Conservation (phyloP, 164 flowering plant species). For the Stephania cephalantha region DNA sequence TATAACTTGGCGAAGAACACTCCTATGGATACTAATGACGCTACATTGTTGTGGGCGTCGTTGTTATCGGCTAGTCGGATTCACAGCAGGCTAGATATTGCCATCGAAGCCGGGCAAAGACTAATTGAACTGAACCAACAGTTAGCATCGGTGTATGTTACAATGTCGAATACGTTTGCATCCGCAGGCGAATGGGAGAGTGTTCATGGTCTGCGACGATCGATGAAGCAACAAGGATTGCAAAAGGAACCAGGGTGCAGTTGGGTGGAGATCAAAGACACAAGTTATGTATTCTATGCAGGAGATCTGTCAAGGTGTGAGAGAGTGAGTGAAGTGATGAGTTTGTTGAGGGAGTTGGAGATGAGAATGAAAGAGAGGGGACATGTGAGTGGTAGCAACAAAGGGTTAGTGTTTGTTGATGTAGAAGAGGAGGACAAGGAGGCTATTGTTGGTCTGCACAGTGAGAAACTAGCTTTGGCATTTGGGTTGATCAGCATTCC, state of each 20-base stretch:
- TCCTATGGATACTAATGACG: slow-evolving; percentile 20
- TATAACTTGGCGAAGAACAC: slow-evolving; percentile 37
- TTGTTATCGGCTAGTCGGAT: slow-evolving; percentile 54
- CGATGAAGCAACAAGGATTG: slow-evolving; percentile 47
- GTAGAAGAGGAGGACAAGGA: slow-evolving; percentile 62
- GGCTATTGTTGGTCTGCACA: slow-evolving; percentile 43
- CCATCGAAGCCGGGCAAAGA: slow-evolving; percentile 39
- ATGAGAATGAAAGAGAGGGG: slow-evolving; percentile 50
- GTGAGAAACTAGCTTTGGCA: slow-evolving; percentile 64
- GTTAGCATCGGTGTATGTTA: slow-evolving; percentile 44
- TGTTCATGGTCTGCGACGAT: slow-evolving; percentile 24
- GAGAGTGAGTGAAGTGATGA: slow-evolving; percentile 29
- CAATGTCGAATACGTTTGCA: slow-evolving; percentile 54
- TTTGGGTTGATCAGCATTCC: slow-evolving; percentile 53
- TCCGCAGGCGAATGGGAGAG: slow-evolving; percentile 51
- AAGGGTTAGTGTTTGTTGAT: slow-evolving; percentile 44
- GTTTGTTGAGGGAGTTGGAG: slow-evolving; percentile 38
- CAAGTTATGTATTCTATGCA: slow-evolving; percentile 37
- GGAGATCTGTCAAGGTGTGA: slow-evolving; percentile 34
- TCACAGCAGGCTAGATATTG: slow-evolving; percentile 52
- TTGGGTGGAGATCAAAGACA: slow-evolving; percentile 54
- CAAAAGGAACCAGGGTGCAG: slow-evolving; percentile 70
- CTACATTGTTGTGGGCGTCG: slow-evolving; percentile 53
- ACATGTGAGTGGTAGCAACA: slow-evolving; percentile 28
- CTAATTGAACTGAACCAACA: slow-evolving; percentile 40